Base-by-base conservation (phyloP, 2,329 filamentous ascomycete genomes). In the Aureobasidium melanogenum region DNA sequence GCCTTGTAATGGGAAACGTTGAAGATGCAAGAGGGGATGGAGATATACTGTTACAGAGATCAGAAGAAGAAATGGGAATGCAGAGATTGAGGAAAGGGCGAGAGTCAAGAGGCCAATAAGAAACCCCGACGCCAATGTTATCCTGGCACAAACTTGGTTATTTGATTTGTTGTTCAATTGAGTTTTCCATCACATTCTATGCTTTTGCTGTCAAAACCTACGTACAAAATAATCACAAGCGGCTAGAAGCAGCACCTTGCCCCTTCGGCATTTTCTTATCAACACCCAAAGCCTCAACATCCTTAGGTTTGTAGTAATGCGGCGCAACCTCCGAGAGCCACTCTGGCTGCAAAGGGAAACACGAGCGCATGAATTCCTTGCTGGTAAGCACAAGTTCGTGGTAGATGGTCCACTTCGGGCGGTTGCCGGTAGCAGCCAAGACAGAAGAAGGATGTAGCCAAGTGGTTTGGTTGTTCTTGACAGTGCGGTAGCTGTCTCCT, bases 281-380 rank as follows among this genome's bases (percentile, higher is more conserved):
- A 69, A 82, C 70, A 2, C 91, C 90, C 67, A 96, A 71, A 19
- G 82, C 86, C 69, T 97, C 93, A 43, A 97, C 73, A 70, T 97
- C 91, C 76, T 91, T 88, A 77, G 89, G 88, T 77, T 96, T 97
- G 73, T 97, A 90, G 71, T 91, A 96, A 77, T 97, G 94, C 64
- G 93, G 93, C 64, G 94, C 94, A 63, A 94, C 84, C 75, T 97
- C 93, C 7, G 85, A 83, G 67, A 99, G 72, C 92, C 92, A 97
- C 70, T 86, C 85, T 0, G 88, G 80, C 70, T 95, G 86, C 57
- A 97, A 83, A 0, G 91, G 91, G 80, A 96, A 87, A 62, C 88
- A 88, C 68, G 85, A 89, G 26, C 93, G 81, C 86, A 96, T 95
- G 73, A 93, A 99, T 78, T 97, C 93, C 78, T 95, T 95, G 30